Evolutionary conservation across 1,284 basidiomycete species (phyloP).

Genomic region (Pseudozyma hubeiensis): DNA sequence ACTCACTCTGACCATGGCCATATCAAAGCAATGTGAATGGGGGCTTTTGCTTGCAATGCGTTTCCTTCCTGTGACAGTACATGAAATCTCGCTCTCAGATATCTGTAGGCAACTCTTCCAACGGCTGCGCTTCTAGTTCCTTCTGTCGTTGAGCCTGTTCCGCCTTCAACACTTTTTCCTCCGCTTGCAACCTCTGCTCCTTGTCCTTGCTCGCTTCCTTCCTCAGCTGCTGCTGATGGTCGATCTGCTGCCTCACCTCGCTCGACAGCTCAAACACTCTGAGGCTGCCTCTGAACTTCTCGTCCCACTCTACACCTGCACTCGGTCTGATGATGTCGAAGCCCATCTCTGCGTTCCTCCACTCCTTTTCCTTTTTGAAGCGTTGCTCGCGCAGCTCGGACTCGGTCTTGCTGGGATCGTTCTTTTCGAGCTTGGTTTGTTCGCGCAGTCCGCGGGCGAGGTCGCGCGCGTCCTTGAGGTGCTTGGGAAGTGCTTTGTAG

Average conservation of each 20-base stretch:
- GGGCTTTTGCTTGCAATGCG: background rate
- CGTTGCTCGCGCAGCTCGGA: conserved; percentile 77
- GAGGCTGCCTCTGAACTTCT: conserved; percentile 77
- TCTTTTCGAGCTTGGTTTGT: conserved; percentile 83
- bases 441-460: conserved; percentile 82
- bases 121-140: conserved; percentile 39
- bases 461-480: conserved; percentile 80
- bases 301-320: conserved; percentile 79
- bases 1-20: too few relatives aligned
- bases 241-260: conserved; percentile 34
- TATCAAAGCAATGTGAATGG: background rate
- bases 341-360: conserved; percentile 80
- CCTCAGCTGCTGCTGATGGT: conserved; percentile 27
- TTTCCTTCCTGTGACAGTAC: background rate
- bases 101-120: conserved; percentile 26
- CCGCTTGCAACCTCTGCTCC: conserved; percentile 13
- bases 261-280: conserved; percentile 70
- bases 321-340: conserved; percentile 81
- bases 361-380: conserved; percentile 81
- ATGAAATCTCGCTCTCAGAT: background rate
- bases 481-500: conserved; percentile 79
- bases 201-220: conserved; percentile 17
- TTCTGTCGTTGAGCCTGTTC: conserved; percentile 31
- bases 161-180: conserved; percentile 27
- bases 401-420: conserved; percentile 85